Base-by-base conservation (phyloP, 345 rosid species). In the Pugionium cornutum region DNA sequence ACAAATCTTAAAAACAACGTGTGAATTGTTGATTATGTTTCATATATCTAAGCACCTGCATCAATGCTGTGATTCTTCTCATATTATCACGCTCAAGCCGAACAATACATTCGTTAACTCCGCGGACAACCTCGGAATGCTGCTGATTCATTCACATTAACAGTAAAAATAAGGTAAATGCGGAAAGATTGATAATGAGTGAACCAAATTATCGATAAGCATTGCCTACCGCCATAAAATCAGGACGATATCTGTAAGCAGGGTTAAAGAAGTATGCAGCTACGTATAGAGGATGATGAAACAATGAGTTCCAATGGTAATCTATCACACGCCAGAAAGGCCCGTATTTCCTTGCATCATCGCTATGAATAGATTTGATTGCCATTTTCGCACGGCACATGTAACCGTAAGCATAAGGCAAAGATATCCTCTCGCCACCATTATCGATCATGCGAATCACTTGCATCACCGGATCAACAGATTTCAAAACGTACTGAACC, bases 181-280 rank as follows among this genome's bases (percentile, higher is more conserved):
- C 62, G 8, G 74, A 34, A 28, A 54, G 25, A 33, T 31, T 36
- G 2, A 27, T 3, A 43, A 35, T 2, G 43, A 26, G 9, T 62
- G 48, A 45, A 25, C 6, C 25, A 54, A 54, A 46, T 30, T 3
- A 49, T 35, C 2, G 25, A 41, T 30, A 45, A 56, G 10, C 69
- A 32, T 55, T 9, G 39, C 81, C 49, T 87, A 92, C 98, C 90
- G 78, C 74, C 56, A 79, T 49, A 73, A 88, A 86, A 79, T 92
- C 97, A 39, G 81, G 79, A 60, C 79, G 84, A 65, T 86, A 92
- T 52, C 88, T 85, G 54, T 82, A 81, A n/a, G 89, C 81, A 4
- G 96, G 98, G 74, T 89, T 92, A 73, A 92, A 84, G 77, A 88
- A 89, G 79, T 88, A 89, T 37, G 98, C 94, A 73, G 97, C 96